phyloP scores from a whole-genome alignment of 2,329 filamentous ascomycete genomes.

The Epichloe aotearoae region DNA sequence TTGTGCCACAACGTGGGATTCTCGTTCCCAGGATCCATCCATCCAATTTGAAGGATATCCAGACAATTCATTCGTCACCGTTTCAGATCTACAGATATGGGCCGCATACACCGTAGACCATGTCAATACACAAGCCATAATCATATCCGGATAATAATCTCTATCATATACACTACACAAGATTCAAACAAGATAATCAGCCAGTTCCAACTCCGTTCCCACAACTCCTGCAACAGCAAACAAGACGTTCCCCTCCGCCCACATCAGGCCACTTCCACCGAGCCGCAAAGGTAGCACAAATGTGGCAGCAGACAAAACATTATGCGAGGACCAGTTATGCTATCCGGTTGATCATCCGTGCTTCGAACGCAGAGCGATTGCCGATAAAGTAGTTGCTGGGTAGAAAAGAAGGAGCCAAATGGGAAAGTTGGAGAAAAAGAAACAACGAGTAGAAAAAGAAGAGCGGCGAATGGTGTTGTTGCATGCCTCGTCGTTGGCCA shows the following conservation, averaged over 20 bases:
- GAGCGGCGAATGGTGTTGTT: background rate
- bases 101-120: too few species aligned
- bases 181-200: background rate
- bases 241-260: background rate
- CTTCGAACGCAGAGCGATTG: background rate
- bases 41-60: too few species aligned
- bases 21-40: too few species aligned
- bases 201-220: background rate
- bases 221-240: background rate
- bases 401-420: background rate
- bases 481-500: too few species aligned
- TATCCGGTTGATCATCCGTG: background rate
- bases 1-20: too few species aligned
- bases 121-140: background rate
- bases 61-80: too few species aligned
- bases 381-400: background rate
- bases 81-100: too few species aligned
- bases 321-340: background rate
- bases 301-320: background rate
- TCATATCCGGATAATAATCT: background rate
- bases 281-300: background rate
- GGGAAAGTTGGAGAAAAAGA: background rate
- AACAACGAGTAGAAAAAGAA: background rate
- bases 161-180: conserved; percentile 1
- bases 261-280: background rate